Evolutionary conservation across 495 filamentous ascomycete genomes (phyloP).

Genomic region (Podospora pseudopauciseta): DNA sequence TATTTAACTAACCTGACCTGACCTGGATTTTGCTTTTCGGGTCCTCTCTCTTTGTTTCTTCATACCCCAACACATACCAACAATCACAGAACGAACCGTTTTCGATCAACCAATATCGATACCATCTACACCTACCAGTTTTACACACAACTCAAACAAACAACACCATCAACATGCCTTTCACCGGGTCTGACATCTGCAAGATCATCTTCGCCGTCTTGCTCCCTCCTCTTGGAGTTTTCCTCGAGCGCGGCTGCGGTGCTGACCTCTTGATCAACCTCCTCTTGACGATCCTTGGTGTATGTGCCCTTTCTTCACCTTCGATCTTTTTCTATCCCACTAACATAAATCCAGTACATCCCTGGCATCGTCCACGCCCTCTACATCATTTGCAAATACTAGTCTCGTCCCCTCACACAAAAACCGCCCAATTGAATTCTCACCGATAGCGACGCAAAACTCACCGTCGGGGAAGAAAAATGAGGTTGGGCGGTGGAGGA

Average conservation of each 20-base stretch:
- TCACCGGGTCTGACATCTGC: conserved; percentile 68
- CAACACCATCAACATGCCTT: conserved; percentile 41
- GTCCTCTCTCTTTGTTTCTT: not conserved
- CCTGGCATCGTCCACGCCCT: conserved; percentile 66
- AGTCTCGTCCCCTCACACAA: conserved; percentile 8
- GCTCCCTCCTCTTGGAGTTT: conserved; percentile 85
- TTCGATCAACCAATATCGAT: not conserved
- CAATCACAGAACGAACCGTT: not conserved
- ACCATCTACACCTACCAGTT: not conserved
- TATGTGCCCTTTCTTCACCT: conserved; percentile 43
- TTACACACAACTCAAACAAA: not conserved
- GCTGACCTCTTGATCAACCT: conserved; percentile 90
- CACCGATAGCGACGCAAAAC: not conserved
- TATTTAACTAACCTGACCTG: not conserved
- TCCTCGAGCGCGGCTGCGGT: conserved; percentile 84
- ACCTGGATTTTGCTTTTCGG: not conserved
- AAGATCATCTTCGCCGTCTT: conserved; percentile 88
- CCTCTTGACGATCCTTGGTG: conserved; percentile 74
- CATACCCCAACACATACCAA: not conserved
- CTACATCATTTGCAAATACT: conserved; percentile 52
- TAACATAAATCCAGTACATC: conserved; percentile 32
- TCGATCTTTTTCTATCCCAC: not conserved
- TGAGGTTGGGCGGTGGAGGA: not conserved
- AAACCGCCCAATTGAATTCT: too few species aligned
- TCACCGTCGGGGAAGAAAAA: not conserved